Percentiles rank a stretch among this genome's conserved stretches.
Evolutionary conservation across 345 rosid genomes (phyloP).

Genomic region (Corymbia maculata): DNA sequence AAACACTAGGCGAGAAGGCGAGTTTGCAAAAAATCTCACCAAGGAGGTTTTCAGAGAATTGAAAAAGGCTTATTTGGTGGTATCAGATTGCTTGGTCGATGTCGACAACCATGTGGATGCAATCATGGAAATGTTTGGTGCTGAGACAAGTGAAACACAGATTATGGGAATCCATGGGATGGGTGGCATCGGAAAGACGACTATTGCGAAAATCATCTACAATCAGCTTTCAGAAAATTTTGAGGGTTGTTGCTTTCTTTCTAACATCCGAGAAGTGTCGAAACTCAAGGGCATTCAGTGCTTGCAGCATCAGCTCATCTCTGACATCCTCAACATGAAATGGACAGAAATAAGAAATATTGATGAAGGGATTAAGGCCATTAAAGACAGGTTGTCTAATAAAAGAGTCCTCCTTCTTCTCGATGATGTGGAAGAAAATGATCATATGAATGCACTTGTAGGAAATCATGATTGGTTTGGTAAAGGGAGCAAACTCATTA

Average conservation of each 20-base stretch:
- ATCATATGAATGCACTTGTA: not conserved
- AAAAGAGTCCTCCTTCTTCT: not conserved
- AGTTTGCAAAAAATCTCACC: rapidly evolving
- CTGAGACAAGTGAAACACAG: not conserved
- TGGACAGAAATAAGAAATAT: not conserved
- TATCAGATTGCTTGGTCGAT: not conserved
- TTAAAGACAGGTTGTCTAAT: not conserved
- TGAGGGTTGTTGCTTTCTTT: not conserved
- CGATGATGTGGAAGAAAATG: not conserved
- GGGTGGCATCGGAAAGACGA: not conserved
- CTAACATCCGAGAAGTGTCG: not conserved
- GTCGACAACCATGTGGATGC: not conserved
- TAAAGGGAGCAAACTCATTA: not conserved
- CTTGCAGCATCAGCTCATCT: not conserved
- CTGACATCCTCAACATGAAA: not conserved
- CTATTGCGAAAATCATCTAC: not conserved
- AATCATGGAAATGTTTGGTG: not conserved
- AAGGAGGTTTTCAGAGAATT: not conserved
- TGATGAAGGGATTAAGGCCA: not conserved
- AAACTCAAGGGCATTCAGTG: rapidly evolving
- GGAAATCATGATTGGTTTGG: not conserved
- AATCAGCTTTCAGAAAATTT: no score
- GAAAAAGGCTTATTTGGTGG: not conserved
- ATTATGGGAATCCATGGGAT: not conserved
- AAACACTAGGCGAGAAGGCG: not conserved